Percentiles rank a stretch among this genome's conserved stretches.
Conservation (phyloP, 169 alveolate species). For the Plasmodium cynomolgi region DNA sequence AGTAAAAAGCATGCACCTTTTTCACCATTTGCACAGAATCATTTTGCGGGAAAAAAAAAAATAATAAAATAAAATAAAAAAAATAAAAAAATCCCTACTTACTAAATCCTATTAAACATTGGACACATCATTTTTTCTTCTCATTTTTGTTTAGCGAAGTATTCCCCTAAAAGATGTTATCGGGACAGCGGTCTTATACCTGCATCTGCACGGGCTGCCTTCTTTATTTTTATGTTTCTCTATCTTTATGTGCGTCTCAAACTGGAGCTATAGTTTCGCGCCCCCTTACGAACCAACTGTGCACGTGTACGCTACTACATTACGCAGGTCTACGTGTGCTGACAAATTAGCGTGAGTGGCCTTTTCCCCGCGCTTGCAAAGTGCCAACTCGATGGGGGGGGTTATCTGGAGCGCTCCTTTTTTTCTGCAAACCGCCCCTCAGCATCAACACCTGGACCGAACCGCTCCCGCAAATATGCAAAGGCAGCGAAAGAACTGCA, state of each 20-base stretch:
- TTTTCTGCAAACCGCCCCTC: neutral
- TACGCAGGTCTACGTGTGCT: neutral
- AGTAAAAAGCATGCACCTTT: neutral
- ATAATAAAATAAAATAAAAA: neutral
- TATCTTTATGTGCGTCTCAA: neutral
- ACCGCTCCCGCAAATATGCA: neutral
- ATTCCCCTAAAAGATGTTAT: neutral
- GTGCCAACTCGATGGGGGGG: neutral
- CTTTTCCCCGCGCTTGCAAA: neutral
- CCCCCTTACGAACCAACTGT: neutral
- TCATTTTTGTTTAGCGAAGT: neutral
- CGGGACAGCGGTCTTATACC: neutral
- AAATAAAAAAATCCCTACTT: neutral
- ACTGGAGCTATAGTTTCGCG: slow-evolving; percentile 3
- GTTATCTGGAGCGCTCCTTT: neutral
- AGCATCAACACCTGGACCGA: too few species aligned
- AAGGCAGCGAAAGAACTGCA: neutral
- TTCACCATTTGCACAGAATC: neutral
- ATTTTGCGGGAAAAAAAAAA: neutral
- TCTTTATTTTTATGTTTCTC: neutral
- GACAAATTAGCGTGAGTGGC: neutral
- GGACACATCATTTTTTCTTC: neutral
- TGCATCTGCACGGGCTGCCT: neutral
- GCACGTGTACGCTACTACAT: neutral
- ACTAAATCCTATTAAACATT: neutral